Evolutionary conservation across 2,329 filamentous ascomycete species (phyloP), one percentile per base, ranked within the genome.

Genomic region (Niveomyces coronatus): DNA sequence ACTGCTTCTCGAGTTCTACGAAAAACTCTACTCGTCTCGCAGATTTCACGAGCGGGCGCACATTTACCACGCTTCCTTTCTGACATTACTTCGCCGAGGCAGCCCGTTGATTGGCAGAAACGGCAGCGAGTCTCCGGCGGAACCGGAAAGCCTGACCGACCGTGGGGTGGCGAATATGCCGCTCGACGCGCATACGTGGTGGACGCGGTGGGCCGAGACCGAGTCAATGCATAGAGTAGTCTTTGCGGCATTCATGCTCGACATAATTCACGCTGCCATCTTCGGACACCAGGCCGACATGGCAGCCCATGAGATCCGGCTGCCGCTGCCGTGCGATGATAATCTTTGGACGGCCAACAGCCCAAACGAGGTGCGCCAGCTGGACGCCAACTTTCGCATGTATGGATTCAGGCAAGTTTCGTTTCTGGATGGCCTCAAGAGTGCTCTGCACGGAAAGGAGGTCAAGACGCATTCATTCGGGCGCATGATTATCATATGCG

Each of bases 201-300:
- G 87, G 87, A 76, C 79, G 44, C 75, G 84, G 42, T 94, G 87
- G 87, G 87, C 91, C 37, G 84, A 84, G 19, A 85, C 83, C 1
- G 87, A 95, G 55, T 84, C 87, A 0, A 94, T 88, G 46, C 76
- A 86, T 43, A 72, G 87, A 37, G 85, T 85, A 2, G 86, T 88
- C 1, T 95, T 91, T 60, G 85, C 79, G 0, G 86, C 87, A 1
- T 94, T 94, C 55, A 82, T 94, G 51, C 76, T 94, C 52, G 87
- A 95, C 53, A 83, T 85, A 6, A 81, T 85, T 1, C 87, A 95
- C 54, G 86, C 86, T 1, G 87, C 84, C 16, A 91, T 94, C 78
- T 94, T 94, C 52, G 87, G 87, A 0, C 87, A 94, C 55, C 79
- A 81, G 0, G 85, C 85, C 0, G 85, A 88, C 44, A 93, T 94